phyloP scores from a whole-genome alignment of 441 rosid genomes.

The Manihot esculenta region DNA sequence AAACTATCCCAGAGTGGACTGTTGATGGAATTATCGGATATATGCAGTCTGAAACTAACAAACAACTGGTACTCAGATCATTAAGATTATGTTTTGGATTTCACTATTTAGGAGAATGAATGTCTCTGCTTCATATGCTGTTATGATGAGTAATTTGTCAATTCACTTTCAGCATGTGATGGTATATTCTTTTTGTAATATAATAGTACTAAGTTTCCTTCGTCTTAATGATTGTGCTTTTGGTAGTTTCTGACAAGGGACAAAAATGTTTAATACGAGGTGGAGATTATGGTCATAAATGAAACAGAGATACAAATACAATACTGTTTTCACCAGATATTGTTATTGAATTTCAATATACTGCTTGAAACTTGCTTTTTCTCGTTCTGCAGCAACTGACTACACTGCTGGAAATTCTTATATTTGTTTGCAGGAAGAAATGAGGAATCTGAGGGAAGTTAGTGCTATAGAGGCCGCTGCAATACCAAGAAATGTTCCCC shows the following conservation, averaged over 20 bases:
- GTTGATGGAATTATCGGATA: constrained; percentile 65
- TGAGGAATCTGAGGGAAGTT: constrained; percentile 32
- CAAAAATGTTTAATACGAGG: background rate
- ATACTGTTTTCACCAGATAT: too few relatives aligned
- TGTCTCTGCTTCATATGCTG: constrained; percentile 2
- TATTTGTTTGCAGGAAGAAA: constrained; percentile 46
- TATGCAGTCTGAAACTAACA: constrained; percentile 50
- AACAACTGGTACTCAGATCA: constrained; percentile 30
- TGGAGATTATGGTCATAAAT: background rate
- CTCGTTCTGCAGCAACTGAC: background rate
- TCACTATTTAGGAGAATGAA: too few relatives aligned
- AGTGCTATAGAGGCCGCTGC: constrained; percentile 20
- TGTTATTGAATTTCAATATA: too few relatives aligned
- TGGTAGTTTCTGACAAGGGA: background rate
- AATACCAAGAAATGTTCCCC: constrained; percentile 40
- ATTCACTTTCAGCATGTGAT: background rate
- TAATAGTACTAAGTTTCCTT: too few relatives aligned
- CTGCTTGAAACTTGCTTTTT: constrained; percentile 11
- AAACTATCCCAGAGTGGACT: constrained; percentile 66
- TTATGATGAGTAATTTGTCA: background rate
- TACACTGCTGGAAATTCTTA: background rate
- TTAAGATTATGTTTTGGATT: background rate
- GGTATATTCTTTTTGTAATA: too few relatives aligned
- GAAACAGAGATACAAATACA: background rate
- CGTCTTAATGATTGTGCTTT: background rate